Conservation (phyloP, 495 filamentous ascomycete genomes). For the Pyronema omphalodes region DNA sequence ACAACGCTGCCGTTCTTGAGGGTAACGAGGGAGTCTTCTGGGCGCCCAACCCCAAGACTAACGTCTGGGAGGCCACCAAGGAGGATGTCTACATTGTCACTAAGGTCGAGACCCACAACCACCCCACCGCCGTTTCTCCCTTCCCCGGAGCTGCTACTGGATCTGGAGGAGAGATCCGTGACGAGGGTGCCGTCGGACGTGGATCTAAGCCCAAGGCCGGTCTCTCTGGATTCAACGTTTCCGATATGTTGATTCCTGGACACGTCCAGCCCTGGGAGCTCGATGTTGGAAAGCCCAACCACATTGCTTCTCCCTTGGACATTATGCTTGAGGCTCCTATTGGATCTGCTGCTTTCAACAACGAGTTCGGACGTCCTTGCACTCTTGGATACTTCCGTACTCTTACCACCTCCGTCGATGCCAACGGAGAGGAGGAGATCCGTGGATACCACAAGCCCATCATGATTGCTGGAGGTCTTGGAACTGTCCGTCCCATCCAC, state of each 20-base stretch:
- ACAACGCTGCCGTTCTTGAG: conserved; percentile 86
- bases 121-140: conserved; percentile 87
- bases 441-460: conserved; percentile 96
- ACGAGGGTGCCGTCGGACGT: conserved; percentile 84
- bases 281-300: conserved; percentile 71
- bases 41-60: conserved; percentile 68
- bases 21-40: conserved; percentile 55
- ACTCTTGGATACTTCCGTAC: conserved; percentile 82
- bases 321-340: conserved; percentile 97
- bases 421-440: conserved; percentile 45
- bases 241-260: conserved; percentile 74
- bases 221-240: conserved; percentile 81
- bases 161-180: conserved; percentile 83
- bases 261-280: conserved; percentile 72
- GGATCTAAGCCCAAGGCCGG: conserved; percentile 90
- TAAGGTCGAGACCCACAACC: conserved; percentile 97
- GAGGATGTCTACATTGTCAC: conserved; percentile 75
- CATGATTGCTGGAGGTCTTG: conserved; percentile 93
- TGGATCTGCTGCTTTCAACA: conserved; percentile 87
- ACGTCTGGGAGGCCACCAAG: conserved; percentile 72
- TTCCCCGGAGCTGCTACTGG: conserved; percentile 80
- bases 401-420: conserved; percentile 46
- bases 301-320: conserved; percentile 81
- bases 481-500: conserved; percentile 85
- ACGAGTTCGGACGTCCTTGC: conserved; percentile 90